Conservation (phyloP, 306 rosid species). For the Dalbergia cultrata region DNA sequence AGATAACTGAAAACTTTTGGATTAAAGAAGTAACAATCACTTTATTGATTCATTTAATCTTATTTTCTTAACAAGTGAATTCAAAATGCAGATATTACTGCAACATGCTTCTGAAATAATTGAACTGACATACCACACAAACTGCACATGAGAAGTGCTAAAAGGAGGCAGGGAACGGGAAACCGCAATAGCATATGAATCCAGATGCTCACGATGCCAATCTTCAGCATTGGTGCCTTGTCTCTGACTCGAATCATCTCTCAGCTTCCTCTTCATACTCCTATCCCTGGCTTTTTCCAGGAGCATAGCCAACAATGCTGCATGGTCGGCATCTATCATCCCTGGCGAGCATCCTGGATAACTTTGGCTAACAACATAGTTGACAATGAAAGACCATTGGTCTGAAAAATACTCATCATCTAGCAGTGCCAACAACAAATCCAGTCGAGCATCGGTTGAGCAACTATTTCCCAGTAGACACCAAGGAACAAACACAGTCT, state of each 20-base stretch:
- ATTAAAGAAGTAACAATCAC: slow-evolving; percentile 23
- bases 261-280: slow-evolving; percentile 56
- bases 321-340: slow-evolving; percentile 58
- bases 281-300: slow-evolving; percentile 72
- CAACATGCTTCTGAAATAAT: slow-evolving; percentile 30
- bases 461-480: slow-evolving; percentile 67
- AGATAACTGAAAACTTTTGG: not conserved
- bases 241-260: slow-evolving; percentile 50
- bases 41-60: slow-evolving; percentile 28
- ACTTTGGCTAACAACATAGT: slow-evolving; percentile 62
- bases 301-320: slow-evolving; percentile 75
- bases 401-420: slow-evolving; percentile 85
- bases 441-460: slow-evolving; percentile 72
- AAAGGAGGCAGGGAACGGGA: slow-evolving; percentile 63
- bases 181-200: slow-evolving; percentile 73
- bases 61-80: not conserved
- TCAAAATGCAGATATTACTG: slow-evolving; percentile 4
- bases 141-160: slow-evolving; percentile 64
- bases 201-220: slow-evolving; percentile 81
- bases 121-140: slow-evolving; percentile 73
- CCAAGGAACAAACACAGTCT: slow-evolving; percentile 83
- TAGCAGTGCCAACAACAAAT: slow-evolving; percentile 78
- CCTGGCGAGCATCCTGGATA: slow-evolving; percentile 54
- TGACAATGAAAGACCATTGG: slow-evolving; percentile 76
- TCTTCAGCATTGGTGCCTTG: slow-evolving; percentile 57